Evolutionary conservation across 805 yeast species (phyloP).

Genomic region (Candida montana): DNA sequence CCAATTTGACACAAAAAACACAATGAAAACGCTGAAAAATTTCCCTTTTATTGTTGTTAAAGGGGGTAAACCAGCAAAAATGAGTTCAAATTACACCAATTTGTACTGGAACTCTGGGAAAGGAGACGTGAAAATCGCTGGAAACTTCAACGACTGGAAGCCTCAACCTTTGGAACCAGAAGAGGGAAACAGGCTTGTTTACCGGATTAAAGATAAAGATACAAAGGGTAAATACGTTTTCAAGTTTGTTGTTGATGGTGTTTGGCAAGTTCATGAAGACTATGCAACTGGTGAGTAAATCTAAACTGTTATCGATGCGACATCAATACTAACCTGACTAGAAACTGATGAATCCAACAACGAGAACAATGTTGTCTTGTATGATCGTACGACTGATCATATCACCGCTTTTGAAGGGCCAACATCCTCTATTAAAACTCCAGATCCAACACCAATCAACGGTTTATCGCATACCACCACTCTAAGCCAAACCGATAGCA

Average conservation of each 20-base stretch:
- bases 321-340: constrained; percentile 14
- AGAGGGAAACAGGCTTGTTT: constrained; percentile 7
- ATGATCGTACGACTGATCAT: constrained; percentile 9
- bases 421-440: constrained; percentile 15
- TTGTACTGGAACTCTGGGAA: constrained; percentile 13
- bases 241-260: constrained; percentile 21
- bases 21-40: too few relatives aligned
- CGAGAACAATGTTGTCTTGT: constrained; percentile 31
- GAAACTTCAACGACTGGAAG: constrained; percentile 33
- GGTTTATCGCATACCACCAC: not conserved
- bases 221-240: constrained; percentile 20
- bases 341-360: constrained; percentile 33
- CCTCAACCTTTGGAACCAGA: constrained; percentile 14
- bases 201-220: constrained; percentile 7
- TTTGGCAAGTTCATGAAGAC: constrained; percentile 18
- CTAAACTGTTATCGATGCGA: not conserved
- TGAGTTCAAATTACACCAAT: constrained; percentile 5
- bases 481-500: not conserved
- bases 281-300: constrained; percentile 17
- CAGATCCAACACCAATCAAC: constrained; percentile 23
- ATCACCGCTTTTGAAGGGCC: not conserved
- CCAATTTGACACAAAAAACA: too few relatives aligned
- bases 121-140: constrained; percentile 30
- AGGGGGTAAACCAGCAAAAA: not conserved
- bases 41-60: too few relatives aligned